Evolutionary conservation across 139 green algal genomes (phyloP), one percentile per base, ranked within the genome.

Genomic region (Penium margaritaceum): DNA sequence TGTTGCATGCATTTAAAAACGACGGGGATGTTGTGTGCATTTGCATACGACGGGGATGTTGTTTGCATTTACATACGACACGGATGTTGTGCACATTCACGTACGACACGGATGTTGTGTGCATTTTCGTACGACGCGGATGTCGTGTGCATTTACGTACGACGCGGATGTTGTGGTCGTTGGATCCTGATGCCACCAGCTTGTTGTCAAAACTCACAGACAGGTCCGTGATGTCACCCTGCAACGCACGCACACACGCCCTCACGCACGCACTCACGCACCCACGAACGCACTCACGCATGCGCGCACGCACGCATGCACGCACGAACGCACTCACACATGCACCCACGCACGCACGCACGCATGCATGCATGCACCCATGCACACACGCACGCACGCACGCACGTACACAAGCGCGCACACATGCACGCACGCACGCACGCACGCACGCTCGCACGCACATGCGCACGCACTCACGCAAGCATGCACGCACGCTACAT

Each of bases 171-270:
- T 6, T 46, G 51, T 32, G 21, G 76, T 84, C 78, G 33, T 85
- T 84, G 41, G 78, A 85, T 19, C 46, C 32, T 0, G 77, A 82
- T 5, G 76, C 78, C 47, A 84, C 65, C 37, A 63, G 34, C 0
- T 53, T 37, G 53, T 78, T 81, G 65, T 77, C 66, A 17, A 0
- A 12, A 80, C 37, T 85, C 19, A 84, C 63, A 17, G 77, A 33
- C 35, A 84, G 43, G 29, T 85, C 77, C 21, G 78, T 84, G 60
- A 84, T 85, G 77, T 84, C 78, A 17, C 78, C 77, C 61, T 84
- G 77, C 21, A n/a, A n/a, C n/a, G n/a, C n/a, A n/a, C 27, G 41
- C 39, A 75, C 75, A 9, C 41, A 51, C 41, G 9, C 9, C 41
- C 5, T n/a, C 55, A 19, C 5, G 4, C 36, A 15, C 38, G 30